Percentiles rank a stretch among this genome's conserved stretches.
phyloP scores from a whole-genome alignment of 2,329 filamentous ascomycete species.

The Xylaria sp. region DNA sequence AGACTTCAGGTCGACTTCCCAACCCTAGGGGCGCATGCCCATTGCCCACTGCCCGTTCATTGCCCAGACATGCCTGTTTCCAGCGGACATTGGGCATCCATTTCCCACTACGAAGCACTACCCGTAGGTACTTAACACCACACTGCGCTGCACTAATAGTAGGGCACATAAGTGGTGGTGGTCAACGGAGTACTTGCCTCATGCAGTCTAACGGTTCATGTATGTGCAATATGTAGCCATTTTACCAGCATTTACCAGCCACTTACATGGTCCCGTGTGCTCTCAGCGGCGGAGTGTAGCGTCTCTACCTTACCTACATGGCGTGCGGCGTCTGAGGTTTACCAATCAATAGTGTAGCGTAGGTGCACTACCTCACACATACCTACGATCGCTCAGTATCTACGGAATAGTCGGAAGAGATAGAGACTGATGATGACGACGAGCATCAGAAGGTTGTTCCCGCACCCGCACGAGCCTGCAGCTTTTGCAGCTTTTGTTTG shows the following conservation, averaged over 20 bases:
- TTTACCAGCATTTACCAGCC: not conserved
- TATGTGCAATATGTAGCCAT: not conserved
- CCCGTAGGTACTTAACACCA: not conserved
- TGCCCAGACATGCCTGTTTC: not conserved
- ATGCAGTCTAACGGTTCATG: not conserved
- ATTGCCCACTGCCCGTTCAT: no score
- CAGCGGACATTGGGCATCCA: not conserved
- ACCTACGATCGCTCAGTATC: not conserved
- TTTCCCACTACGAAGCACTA: not conserved
- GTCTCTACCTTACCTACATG: not conserved
- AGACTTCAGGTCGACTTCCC: no score
- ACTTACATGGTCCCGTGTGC: not conserved
- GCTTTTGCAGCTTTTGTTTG: not conserved
- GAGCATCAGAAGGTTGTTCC: not conserved
- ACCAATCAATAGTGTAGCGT: not conserved
- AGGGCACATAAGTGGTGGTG: not conserved
- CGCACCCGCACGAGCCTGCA: not conserved
- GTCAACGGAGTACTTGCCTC: no score
- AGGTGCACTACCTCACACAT: not conserved
- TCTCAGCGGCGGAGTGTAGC: not conserved
- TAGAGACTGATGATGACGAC: not conserved
- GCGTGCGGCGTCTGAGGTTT: not conserved
- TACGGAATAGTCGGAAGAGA: not conserved
- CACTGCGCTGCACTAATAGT: not conserved
- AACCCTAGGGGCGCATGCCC: not conserved